phyloP scores from a whole-genome alignment of 345 rosid species.

The Melaleuca alternifolia region DNA sequence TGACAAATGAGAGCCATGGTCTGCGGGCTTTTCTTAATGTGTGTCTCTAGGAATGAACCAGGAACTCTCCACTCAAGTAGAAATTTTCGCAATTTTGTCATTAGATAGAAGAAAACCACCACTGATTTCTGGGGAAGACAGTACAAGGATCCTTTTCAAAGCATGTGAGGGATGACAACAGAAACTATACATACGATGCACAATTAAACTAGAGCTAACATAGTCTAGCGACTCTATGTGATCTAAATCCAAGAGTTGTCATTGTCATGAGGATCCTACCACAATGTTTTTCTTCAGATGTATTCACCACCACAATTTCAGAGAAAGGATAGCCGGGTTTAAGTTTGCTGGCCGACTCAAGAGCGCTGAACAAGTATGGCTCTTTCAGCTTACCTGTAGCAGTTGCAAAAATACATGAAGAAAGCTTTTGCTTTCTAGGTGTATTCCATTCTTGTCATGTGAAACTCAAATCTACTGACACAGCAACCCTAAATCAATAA shows the following conservation, averaged over 20 bases:
- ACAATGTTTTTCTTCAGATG: not conserved
- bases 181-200: not conserved
- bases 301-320: not conserved
- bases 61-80: not conserved
- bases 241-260: not conserved
- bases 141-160: not conserved
- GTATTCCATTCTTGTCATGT: no score
- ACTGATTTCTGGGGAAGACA: not conserved
- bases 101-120: not conserved
- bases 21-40: not conserved
- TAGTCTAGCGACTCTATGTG: not conserved
- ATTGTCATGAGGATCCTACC: not conserved
- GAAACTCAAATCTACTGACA: accelerated
- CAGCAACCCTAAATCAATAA: not conserved
- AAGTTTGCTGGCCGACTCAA: not conserved
- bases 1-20: not conserved
- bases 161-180: not conserved
- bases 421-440: not conserved
- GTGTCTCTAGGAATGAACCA: not conserved
- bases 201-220: not conserved
- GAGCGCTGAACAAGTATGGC: not conserved
- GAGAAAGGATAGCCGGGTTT: not conserved
- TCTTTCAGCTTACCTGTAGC: not conserved
- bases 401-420: not conserved
- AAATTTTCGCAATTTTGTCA: not conserved